phyloP scores from a whole-genome alignment of 2,329 filamentous ascomycete genomes.

The Scedosporium apiospermum region DNA sequence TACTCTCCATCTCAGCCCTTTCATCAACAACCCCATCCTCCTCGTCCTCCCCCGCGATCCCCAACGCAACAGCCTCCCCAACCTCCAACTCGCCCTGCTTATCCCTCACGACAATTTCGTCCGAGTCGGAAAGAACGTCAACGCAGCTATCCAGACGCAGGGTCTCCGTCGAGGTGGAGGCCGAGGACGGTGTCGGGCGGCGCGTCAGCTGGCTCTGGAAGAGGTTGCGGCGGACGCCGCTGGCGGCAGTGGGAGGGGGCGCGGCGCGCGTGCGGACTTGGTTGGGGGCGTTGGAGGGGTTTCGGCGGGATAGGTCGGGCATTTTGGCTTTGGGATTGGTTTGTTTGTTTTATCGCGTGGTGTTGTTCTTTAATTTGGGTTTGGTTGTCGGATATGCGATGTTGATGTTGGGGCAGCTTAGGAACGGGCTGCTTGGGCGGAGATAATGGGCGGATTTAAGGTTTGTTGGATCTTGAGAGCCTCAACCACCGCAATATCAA shows the following conservation, averaged over 20 bases:
- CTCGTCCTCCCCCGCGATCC: slow-evolving; percentile 34
- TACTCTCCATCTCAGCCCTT: slow-evolving; percentile 46
- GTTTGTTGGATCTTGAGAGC: not conserved
- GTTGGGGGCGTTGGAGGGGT: not conserved
- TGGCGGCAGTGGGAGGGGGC: slow-evolving; percentile 1
- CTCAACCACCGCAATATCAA: not conserved
- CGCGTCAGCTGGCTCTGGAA: slow-evolving; percentile 51
- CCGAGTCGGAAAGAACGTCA: slow-evolving; percentile 30
- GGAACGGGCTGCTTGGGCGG: not conserved
- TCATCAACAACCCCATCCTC: slow-evolving; percentile 47
- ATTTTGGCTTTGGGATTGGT: not conserved
- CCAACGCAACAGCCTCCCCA: slow-evolving; percentile 41
- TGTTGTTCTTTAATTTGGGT: not conserved
- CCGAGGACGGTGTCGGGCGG: slow-evolving; percentile 37
- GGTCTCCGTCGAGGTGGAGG: slow-evolving; percentile 28
- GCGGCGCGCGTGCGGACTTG: slow-evolving; percentile 3
- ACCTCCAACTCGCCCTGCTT: slow-evolving; percentile 54
- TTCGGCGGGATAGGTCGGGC: slow-evolving; percentile 1
- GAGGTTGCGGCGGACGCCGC: slow-evolving; percentile 42
- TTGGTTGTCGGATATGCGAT: not conserved
- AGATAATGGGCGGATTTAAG: not conserved
- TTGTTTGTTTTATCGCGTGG: not conserved
- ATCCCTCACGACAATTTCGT: slow-evolving; percentile 53
- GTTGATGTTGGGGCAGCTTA: not conserved
- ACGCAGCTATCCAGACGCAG: slow-evolving; percentile 32